Base-by-base conservation (phyloP, 2,329 filamentous ascomycete genomes). In the Tolypocladium endophyticum region DNA sequence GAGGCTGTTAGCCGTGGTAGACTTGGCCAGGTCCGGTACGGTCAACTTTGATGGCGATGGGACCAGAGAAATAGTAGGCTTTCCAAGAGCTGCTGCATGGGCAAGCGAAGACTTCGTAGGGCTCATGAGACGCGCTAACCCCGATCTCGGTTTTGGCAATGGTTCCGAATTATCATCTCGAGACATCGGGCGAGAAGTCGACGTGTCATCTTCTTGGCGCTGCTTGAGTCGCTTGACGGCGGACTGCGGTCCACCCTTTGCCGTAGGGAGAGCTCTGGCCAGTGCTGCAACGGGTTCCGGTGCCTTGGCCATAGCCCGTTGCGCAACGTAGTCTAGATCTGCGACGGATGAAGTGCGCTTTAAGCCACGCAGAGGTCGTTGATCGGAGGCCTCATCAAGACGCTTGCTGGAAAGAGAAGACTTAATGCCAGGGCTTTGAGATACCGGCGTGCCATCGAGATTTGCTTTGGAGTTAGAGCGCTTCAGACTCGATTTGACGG, bases 71-170 rank as follows among this genome's bases (percentile, higher is more conserved):
- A 67, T 63, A 2, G 70, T 69, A 0, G 69, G 63, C 56, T 71
- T 74, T 39, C 58, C 61, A 6, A 64, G 61, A n/a, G 62, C 59
- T 23, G 65, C 64, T 1, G 60, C 36, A 16, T 87, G 85, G 39
- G 86, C 83, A 57, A 89, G 72, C 1, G 89, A 90, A 9, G 90
- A 78, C 71, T 90, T 91, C 11, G 89, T 94, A 0, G 92, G 91
- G 7, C 90, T 95, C 72, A 87, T 83, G 36, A 93, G 76, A 61
- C 78, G 85, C 62, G 79, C 77, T 61, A 79, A 73, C 62, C 81
- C 78, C 11, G 80, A 74, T 59, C 80, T 76, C 0, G 79, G 73
- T 33, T 77, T 78, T 56, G 73, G 65, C 28, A 79, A 68, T 20
- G 69, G 67, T 53, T 57, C 53, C 33, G 65, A 61, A 23, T 61